Evolutionary conservation across 169 alveolate species (phyloP).

Genomic region (Babesia ovis): DNA sequence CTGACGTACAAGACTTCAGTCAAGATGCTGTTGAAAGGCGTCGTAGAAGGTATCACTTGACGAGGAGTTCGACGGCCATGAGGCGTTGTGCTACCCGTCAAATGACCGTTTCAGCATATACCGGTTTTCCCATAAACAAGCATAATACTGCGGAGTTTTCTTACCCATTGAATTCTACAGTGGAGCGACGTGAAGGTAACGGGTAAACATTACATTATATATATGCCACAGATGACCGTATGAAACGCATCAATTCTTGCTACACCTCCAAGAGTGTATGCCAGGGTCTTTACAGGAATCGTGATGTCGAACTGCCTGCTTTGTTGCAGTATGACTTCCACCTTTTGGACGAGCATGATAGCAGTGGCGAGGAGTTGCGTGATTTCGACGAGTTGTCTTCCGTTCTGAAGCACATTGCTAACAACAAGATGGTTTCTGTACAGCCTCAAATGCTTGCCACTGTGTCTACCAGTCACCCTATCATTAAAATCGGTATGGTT

Average conservation of each 20-base stretch:
- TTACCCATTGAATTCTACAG: neutral
- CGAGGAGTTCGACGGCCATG: neutral
- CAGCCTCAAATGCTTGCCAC: slow-evolving; percentile 43
- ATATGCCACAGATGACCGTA: neutral
- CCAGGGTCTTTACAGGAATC: slow-evolving; percentile 31
- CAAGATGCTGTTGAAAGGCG: slow-evolving; percentile 21
- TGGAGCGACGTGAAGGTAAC: neutral
- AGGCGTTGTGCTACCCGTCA: slow-evolving; percentile 3
- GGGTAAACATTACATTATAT: neutral
- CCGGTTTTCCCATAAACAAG: neutral
- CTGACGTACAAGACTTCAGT: neutral
- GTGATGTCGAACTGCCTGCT: slow-evolving; percentile 45
- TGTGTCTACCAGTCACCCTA: neutral
- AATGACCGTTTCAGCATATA: neutral
- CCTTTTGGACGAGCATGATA: slow-evolving; percentile 56
- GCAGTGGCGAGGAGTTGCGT: slow-evolving; percentile 55
- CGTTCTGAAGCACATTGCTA: slow-evolving; percentile 33
- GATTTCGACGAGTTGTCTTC: slow-evolving; percentile 40
- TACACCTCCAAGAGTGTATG: slow-evolving; percentile 55
- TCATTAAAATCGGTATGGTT: slow-evolving; percentile 90
- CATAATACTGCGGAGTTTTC: slow-evolving; percentile 9
- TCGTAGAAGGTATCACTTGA: slow-evolving; percentile 9
- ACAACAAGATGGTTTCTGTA: slow-evolving; percentile 52
- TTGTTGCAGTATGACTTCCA: slow-evolving; percentile 45
- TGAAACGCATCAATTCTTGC: slow-evolving; percentile 49